A percentile compares a stretch with the other conserved stretches of the same genome.
These are phyloP conservation scores for Balamuthia mandrillaris DNA, from an alignment of 208 protist species.

Conservation along the genomic window DNA sequence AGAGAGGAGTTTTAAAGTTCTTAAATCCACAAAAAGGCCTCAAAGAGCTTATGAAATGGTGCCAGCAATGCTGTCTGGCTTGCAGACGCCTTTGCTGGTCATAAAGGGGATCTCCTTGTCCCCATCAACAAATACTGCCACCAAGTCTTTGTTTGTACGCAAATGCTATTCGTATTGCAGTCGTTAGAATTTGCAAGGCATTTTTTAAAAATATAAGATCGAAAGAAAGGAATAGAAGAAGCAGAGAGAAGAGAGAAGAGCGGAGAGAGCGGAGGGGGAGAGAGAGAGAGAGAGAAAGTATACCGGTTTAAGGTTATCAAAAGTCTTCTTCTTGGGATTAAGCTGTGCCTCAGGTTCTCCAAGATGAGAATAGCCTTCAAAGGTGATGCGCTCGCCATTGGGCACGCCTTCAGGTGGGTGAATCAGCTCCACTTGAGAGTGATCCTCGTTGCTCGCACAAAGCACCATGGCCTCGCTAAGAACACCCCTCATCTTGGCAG, in stretches of 20 bases:
- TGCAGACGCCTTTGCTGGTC: too few relatives aligned
- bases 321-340: constrained; percentile 47
- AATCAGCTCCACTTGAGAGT: constrained; percentile 48
- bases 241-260: background rate
- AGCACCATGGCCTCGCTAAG: constrained; percentile 40
- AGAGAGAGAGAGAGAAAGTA: background rate
- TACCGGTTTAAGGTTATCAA: constrained; percentile 33
- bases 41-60: too few relatives aligned
- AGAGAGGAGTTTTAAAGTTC: too few relatives aligned
- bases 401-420: constrained; percentile 32
- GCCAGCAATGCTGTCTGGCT: too few relatives aligned
- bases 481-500: constrained; percentile 38
- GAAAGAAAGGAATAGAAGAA: too few relatives aligned
- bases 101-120: too few relatives aligned
- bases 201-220: too few relatives aligned
- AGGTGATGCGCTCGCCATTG: constrained; percentile 29
- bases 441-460: constrained; percentile 23
- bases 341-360: constrained; percentile 19
- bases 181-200: too few relatives aligned
- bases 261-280: background rate
- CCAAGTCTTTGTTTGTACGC: too few relatives aligned
- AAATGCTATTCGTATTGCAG: too few relatives aligned
- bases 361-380: background rate
- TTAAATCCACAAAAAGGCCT: too few relatives aligned
- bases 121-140: too few relatives aligned